Evolutionary conservation across 495 filamentous ascomycete species (phyloP), one percentile per base, ranked within the genome.

Genomic region (Daldinia concentrica): DNA sequence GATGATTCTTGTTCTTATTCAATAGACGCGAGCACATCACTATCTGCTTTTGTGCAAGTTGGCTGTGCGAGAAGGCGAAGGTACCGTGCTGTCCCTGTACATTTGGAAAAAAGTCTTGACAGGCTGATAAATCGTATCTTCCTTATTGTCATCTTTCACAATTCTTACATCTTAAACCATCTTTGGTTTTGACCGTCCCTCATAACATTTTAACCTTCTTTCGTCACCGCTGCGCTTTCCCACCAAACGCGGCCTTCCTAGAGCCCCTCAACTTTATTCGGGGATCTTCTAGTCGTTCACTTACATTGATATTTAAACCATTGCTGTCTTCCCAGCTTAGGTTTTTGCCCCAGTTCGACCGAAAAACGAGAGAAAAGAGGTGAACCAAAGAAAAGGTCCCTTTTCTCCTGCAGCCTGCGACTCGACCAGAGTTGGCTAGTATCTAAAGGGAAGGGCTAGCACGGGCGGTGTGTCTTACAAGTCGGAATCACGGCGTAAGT

Each of bases 1-100:
- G 70, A 74, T 50, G 70, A 77, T 75, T 77, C 72, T 75, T 73
- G 69, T 66, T 58, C 61, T 58, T 32, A 48, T 39, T 62, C 62
- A 65, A 66, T 51, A 61, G 54, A 51, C 58, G 27, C 37, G 22
- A 61, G 74, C 71, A 64, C 45, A 73, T 72, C 69, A 74, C 67
- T 73, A 73, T 73, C 75, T 74, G 62, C 60, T 74, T 76, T 76
- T 70, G 73, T 76, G 68, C 73, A 76, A 73, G 63, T 71, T 69
- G 65, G 62, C 74, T 74, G 64, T 74, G 70, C 41, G 27, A 41
- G 34, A 36, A 36, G 34, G 34, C 34, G 34, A 36, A 36, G 36
- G 50, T 65, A 43, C 60, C 51, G 43, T 64, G 60, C 57, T n/a
- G 69, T 12, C 58, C 55, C 32, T 66, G 58, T 63, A 58, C 66